Conservation (phyloP, 1,284 basidiomycete species). For the Hypsizygus ulmarius region DNA sequence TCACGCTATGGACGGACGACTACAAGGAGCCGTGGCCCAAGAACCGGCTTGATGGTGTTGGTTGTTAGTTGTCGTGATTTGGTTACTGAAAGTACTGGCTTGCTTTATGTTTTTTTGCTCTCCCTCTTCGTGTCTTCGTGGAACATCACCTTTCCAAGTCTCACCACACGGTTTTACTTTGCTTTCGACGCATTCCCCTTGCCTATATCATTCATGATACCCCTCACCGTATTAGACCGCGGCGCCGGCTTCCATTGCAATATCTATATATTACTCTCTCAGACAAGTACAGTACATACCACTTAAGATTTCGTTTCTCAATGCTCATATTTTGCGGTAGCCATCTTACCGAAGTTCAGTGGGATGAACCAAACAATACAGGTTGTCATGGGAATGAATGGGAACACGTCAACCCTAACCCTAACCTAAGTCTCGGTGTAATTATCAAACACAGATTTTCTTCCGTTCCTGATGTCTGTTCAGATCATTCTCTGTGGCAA, state of each 20-base stretch:
- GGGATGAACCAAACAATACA: too few relatives aligned
- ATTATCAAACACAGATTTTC: too few relatives aligned
- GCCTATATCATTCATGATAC: neutral
- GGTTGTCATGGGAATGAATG: too few relatives aligned
- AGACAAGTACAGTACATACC: neutral
- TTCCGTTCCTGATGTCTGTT: too few relatives aligned
- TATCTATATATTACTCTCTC: neutral
- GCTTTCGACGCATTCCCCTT: neutral
- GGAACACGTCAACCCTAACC: too few relatives aligned
- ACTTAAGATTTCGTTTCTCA: neutral
- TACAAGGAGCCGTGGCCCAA: slow-evolving; percentile 38
- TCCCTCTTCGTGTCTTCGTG: neutral
- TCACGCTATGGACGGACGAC: slow-evolving; percentile 47
- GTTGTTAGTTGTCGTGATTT: slow-evolving; percentile 16
- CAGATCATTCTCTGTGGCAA: too few relatives aligned
- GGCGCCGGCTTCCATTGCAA: neutral
- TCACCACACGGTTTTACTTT: too few relatives aligned
- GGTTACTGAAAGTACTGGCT: neutral
- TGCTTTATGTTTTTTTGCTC: neutral
- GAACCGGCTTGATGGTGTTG: slow-evolving; percentile 27
- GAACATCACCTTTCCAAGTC: too few relatives aligned
- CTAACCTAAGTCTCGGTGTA: too few relatives aligned
- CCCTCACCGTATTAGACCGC: neutral
- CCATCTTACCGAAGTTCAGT: too few relatives aligned
- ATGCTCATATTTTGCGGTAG: neutral